Evolutionary conservation across 1,284 basidiomycete genomes (phyloP).

Genomic region (Ustilago vetiveriae): DNA sequence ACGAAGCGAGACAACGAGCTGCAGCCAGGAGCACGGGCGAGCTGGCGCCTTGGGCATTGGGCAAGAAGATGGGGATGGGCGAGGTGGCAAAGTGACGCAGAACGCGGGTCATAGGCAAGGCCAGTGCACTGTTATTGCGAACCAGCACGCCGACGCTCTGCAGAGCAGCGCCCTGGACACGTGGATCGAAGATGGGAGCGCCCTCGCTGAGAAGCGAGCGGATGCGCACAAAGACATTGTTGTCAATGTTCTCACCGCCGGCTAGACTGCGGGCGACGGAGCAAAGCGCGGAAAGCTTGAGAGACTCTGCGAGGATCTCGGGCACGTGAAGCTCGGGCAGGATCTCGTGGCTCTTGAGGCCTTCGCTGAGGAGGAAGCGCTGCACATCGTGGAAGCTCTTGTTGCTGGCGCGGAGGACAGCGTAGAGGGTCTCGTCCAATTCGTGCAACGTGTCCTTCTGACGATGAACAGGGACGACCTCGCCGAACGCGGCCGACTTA

Average conservation of each 20-base stretch:
- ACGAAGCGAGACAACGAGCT: constrained; percentile 86
- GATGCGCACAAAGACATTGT: constrained; percentile 77
- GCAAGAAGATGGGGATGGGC: constrained; percentile 84
- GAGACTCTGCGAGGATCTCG: constrained; percentile 52
- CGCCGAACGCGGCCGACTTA: constrained; percentile 45
- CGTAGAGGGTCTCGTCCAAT: constrained; percentile 58
- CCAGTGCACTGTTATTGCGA: constrained; percentile 83
- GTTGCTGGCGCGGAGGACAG: constrained; percentile 58
- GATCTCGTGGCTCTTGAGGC: constrained; percentile 43
- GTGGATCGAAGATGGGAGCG: constrained; percentile 80
- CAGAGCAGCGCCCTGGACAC: constrained; percentile 85
- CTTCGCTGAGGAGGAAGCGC: constrained; percentile 61
- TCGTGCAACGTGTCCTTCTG: constrained; percentile 49
- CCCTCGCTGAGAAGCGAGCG: constrained; percentile 81
- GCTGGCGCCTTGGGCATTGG: constrained; percentile 71
- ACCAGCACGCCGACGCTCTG: constrained; percentile 82
- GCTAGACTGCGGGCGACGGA: constrained; percentile 76
- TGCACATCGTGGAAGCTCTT: constrained; percentile 59
- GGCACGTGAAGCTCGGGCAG: constrained; percentile 52
- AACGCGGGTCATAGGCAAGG: constrained; percentile 79
- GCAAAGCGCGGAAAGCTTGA: constrained; percentile 89
- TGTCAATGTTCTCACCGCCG: constrained; percentile 69
- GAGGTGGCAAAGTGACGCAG: constrained; percentile 88
- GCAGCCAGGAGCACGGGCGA: constrained; percentile 83
- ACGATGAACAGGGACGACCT: constrained; percentile 64